Conservation (phyloP, 352 stramenopile genomes). For the Phytophthora vignae region DNA sequence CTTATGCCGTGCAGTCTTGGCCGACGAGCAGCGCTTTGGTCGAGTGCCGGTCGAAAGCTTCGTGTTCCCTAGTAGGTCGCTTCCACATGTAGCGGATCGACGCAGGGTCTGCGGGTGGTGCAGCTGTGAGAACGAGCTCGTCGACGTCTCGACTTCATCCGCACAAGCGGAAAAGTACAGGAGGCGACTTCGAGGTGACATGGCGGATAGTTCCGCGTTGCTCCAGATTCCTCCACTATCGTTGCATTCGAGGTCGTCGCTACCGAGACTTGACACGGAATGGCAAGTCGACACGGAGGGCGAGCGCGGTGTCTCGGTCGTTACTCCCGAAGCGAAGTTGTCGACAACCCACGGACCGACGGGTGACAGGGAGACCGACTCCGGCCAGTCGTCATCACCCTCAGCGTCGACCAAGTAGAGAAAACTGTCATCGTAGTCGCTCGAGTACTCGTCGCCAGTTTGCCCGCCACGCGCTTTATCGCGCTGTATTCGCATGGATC, state of each 20-base stretch:
- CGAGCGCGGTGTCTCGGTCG: constrained; percentile 20
- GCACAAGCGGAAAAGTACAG: constrained; percentile 67
- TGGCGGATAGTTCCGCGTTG: constrained; percentile 26
- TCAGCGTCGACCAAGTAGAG: constrained; percentile 38
- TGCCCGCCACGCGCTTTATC: constrained; percentile 3
- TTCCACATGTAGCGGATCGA: constrained; percentile 27
- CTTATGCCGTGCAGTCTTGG: constrained; percentile 20
- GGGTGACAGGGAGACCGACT: constrained; percentile 41
- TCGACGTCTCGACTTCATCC: constrained; percentile 21
- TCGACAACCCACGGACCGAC: constrained; percentile 61
- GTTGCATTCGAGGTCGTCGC: constrained; percentile 34
- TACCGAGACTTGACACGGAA: constrained; percentile 31
- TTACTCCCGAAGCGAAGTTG: constrained; percentile 10
- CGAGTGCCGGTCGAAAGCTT: not conserved
- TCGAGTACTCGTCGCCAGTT: constrained; percentile 2
- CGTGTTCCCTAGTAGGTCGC: constrained; percentile 4
- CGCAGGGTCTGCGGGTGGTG: constrained; percentile 10
- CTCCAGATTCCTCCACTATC: constrained; percentile 26
- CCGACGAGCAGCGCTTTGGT: constrained; percentile 38
- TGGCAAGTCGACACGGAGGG: constrained; percentile 34
- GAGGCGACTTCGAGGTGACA: constrained; percentile 69
- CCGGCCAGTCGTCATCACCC: constrained; percentile 17
- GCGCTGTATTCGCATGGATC: not conserved
- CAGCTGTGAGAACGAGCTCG: not conserved
- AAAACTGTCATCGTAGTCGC: constrained; percentile 24